phyloP scores from a whole-genome alignment of 768 basidiomycete genomes.

The Pleurotus djamor region DNA sequence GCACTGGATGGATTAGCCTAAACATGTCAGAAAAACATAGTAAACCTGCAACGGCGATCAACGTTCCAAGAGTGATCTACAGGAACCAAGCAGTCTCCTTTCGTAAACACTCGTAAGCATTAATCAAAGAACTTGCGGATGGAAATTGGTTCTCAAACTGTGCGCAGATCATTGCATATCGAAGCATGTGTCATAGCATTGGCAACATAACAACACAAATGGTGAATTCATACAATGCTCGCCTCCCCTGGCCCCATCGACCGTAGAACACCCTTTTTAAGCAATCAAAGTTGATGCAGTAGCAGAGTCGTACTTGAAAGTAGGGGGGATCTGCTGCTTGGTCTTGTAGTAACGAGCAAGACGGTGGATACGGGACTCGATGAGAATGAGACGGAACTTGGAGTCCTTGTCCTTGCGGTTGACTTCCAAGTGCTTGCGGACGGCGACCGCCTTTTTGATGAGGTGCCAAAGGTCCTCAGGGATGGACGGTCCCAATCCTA shows the following conservation, averaged over 20 bases:
- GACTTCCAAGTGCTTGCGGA: slow-evolving; percentile 97
- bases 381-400: slow-evolving; percentile 92
- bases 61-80: no score
- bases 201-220: neutral
- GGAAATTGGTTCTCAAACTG: neutral
- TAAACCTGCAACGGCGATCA: no score
- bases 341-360: slow-evolving; percentile 99
- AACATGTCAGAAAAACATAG: no score
- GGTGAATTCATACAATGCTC: neutral
- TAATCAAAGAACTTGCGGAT: neutral
- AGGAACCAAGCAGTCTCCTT: neutral
- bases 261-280: slow-evolving; percentile 31
- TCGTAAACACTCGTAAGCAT: neutral
- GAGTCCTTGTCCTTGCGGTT: slow-evolving; percentile 99
- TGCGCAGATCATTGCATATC: neutral
- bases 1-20: no score
- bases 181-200: neutral
- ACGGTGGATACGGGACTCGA: slow-evolving; percentile 98
- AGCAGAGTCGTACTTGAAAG: slow-evolving; percentile 97
- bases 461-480: slow-evolving; percentile 99
- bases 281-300: slow-evolving; percentile 92
- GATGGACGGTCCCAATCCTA: slow-evolving; percentile 95
- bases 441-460: slow-evolving; percentile 99
- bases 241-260: neutral
- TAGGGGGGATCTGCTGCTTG: slow-evolving; percentile 95